These are phyloP conservation scores for Colletotrichum zoysiae DNA, from an alignment of 2,329 filamentous ascomycete genomes.

Conservation along the genomic window DNA sequence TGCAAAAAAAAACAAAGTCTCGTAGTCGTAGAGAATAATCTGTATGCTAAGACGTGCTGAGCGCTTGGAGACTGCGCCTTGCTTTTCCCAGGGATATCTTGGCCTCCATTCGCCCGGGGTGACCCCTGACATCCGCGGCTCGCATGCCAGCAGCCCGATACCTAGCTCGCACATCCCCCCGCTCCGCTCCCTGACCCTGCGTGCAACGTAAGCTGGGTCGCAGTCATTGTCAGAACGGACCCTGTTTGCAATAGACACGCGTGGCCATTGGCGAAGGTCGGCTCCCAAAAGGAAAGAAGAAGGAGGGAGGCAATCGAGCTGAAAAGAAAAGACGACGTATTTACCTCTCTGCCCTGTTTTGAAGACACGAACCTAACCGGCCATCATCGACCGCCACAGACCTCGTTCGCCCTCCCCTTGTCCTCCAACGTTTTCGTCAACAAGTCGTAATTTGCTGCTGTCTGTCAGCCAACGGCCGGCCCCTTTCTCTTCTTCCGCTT, in stretches of 20 bases:
- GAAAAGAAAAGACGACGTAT: constrained; percentile 16
- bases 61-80: constrained; percentile 15
- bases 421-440: neutral
- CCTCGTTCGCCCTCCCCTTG: neutral
- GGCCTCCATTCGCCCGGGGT: constrained; percentile 8
- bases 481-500: neutral
- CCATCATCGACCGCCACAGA: neutral
- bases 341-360: constrained; percentile 30
- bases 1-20: neutral
- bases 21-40: neutral
- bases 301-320: neutral
- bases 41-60: neutral
- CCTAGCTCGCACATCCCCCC: neutral
- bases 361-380: constrained; percentile 1
- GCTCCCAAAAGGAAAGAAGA: neutral
- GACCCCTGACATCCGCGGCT: constrained; percentile 28
- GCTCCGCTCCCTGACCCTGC: constrained; percentile 4
- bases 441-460: neutral
- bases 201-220: constrained; percentile 12
- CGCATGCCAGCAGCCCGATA: constrained; percentile 2
- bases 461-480: neutral
- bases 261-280: constrained; percentile 24
- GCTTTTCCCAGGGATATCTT: constrained; percentile 1
- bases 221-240: neutral
- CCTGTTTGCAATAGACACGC: constrained; percentile 14